These are phyloP conservation scores for Rhynchosporium secalis DNA, from an alignment of 2,329 filamentous ascomycete species.

Conservation along the genomic window DNA sequence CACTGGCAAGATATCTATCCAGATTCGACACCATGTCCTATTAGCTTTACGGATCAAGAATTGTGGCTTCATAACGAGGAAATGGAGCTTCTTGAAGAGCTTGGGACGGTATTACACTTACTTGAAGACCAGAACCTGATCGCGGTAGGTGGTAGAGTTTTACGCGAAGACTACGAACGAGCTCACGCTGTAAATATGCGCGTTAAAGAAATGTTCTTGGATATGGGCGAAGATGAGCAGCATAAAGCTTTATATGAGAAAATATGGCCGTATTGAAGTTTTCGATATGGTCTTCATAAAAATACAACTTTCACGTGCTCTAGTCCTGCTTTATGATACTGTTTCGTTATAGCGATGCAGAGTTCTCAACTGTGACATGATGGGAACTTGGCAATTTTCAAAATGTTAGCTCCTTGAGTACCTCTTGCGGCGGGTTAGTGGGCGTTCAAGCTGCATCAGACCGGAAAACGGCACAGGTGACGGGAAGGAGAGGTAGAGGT, in stretches of 20 bases:
- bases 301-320: background rate
- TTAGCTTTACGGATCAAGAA: slow-evolving; percentile 13
- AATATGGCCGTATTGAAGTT: slow-evolving; percentile 13
- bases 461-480: no score
- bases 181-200: background rate
- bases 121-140: slow-evolving; percentile 13
- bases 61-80: slow-evolving; percentile 14
- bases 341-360: background rate
- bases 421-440: no score
- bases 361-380: no score
- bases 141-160: slow-evolving; percentile 10
- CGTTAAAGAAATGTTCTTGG: slow-evolving; percentile 8
- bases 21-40: slow-evolving; percentile 8
- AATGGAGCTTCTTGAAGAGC: slow-evolving; percentile 15
- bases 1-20: slow-evolving; percentile 12
- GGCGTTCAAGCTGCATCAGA: no score
- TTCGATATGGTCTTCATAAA: background rate
- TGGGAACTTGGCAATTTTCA: no score
- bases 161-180: slow-evolving; percentile 5
- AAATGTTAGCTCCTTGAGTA: no score
- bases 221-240: slow-evolving; percentile 12
- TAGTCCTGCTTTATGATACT: background rate
- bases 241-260: slow-evolving; percentile 10
- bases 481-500: no score
- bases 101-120: slow-evolving; percentile 8